phyloP scores from a whole-genome alignment of 2,329 filamentous ascomycete genomes.

The Zasmidium cellare region DNA sequence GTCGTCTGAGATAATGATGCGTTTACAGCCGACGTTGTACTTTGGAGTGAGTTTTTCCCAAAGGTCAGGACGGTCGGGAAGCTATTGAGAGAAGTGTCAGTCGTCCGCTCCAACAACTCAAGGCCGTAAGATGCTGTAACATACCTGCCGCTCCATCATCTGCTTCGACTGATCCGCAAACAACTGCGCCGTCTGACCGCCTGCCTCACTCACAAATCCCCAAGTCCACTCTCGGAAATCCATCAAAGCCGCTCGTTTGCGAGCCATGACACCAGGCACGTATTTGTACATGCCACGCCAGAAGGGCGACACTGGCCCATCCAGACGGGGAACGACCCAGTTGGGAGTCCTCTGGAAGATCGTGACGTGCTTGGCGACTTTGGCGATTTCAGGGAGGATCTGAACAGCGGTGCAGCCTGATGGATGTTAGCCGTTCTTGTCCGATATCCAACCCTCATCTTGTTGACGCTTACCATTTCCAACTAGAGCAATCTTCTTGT shows the following conservation, averaged over 20 bases:
- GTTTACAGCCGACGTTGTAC: slow-evolving; percentile 57
- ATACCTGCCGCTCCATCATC: slow-evolving; percentile 41
- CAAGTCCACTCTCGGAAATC: slow-evolving; percentile 54
- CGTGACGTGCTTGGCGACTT: slow-evolving; percentile 50
- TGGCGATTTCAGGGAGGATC: slow-evolving; percentile 59
- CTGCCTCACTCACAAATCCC: slow-evolving; percentile 44
- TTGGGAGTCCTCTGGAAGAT: slow-evolving; percentile 61
- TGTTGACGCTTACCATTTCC: slow-evolving; percentile 51
- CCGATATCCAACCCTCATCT: background rate
- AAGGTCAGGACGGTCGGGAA: slow-evolving; percentile 52
- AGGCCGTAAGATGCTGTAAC: background rate
- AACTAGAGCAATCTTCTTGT: slow-evolving; percentile 59
- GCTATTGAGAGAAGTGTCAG: slow-evolving; percentile 24
- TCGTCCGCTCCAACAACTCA: background rate
- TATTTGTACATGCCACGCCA: slow-evolving; percentile 49
- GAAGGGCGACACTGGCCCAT: slow-evolving; percentile 47
- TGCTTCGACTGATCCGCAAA: slow-evolving; percentile 38
- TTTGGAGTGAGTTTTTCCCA: slow-evolving; percentile 56
- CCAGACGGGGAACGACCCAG: slow-evolving; percentile 57
- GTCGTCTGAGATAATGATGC: slow-evolving; percentile 57
- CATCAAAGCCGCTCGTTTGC: slow-evolving; percentile 55
- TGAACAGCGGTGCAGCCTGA: slow-evolving; percentile 58
- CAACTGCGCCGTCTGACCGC: slow-evolving; percentile 43
- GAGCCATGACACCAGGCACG: slow-evolving; percentile 52
- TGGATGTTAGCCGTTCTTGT: background rate